Conservation (phyloP, 495 filamentous ascomycete genomes). For the Xylaria telfairii region DNA sequence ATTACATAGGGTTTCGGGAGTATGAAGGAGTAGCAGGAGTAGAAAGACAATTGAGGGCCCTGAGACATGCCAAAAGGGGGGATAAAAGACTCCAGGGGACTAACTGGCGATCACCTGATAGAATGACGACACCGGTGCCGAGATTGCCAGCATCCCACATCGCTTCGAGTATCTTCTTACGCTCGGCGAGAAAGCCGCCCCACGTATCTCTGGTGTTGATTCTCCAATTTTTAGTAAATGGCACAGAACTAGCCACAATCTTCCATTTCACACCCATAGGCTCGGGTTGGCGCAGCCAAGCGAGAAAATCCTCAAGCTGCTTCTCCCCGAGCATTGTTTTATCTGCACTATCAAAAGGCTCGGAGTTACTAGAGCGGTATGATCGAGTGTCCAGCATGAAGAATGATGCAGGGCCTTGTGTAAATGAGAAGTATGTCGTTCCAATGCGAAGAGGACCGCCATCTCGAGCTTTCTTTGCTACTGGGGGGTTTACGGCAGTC, state of each 20-base stretch:
- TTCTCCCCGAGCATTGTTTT: constrained; percentile 87
- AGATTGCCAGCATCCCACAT: constrained; percentile 85
- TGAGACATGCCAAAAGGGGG: too few species aligned
- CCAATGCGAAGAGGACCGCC: constrained; percentile 45
- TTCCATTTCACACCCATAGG: constrained; percentile 88
- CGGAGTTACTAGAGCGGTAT: constrained; percentile 70
- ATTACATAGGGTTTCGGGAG: too few species aligned
- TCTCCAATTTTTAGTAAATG: constrained; percentile 97
- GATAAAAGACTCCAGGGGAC: too few species aligned
- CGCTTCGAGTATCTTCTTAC: constrained; percentile 77
- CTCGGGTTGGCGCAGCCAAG: constrained; percentile 72
- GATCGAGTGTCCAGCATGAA: constrained; percentile 93
- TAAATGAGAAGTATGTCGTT: constrained; percentile 84
- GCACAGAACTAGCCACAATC: constrained; percentile 83
- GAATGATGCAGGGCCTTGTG: constrained; percentile 87
- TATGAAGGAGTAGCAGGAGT: too few species aligned
- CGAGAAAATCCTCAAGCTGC: constrained; percentile 80
- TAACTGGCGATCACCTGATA: constrained; percentile 93
- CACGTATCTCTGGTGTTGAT: constrained; percentile 83
- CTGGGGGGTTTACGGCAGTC: constrained; percentile 79
- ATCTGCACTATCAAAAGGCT: constrained; percentile 55
- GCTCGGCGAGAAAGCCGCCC: constrained; percentile 85
- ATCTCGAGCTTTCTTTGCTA: constrained; percentile 48
- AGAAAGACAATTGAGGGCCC: too few species aligned
- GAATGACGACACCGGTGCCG: constrained; percentile 77